Conservation (phyloP, 805 yeast genomes). For the Candida jianshihensis region DNA sequence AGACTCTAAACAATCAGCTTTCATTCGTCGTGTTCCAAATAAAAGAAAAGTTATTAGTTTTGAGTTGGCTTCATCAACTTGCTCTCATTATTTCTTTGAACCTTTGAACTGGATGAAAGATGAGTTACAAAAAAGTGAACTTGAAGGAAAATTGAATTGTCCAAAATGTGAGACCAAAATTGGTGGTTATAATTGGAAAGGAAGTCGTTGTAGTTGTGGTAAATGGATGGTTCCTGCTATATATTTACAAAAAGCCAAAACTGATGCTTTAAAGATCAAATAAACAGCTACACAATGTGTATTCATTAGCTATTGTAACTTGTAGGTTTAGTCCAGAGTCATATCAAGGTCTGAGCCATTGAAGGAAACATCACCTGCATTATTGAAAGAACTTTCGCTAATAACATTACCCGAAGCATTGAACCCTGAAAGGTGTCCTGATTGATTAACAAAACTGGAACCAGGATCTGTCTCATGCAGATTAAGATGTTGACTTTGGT, state of each 20-base stretch:
- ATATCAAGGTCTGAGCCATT: constrained; percentile 36
- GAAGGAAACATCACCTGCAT: constrained; percentile 20
- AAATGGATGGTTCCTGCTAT: constrained; percentile 93
- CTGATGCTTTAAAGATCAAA: constrained; percentile 42
- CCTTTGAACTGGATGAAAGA: constrained; percentile 89
- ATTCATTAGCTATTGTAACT: neutral
- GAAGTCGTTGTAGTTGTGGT: constrained; percentile 91
- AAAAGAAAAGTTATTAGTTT: constrained; percentile 53
- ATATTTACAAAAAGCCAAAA: constrained; percentile 72
- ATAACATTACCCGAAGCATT: constrained; percentile 4
- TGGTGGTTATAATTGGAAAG: constrained; percentile 93
- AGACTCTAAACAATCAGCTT: constrained; percentile 58
- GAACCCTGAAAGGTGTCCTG: neutral
- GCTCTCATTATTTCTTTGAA: constrained; percentile 85
- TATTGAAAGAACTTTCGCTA: constrained; percentile 9
- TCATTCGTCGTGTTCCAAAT: constrained; percentile 56
- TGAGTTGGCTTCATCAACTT: constrained; percentile 48
- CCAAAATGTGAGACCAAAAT: constrained; percentile 80
- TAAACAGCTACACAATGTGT: neutral
- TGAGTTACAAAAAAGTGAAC: constrained; percentile 62
- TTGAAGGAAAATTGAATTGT: constrained; percentile 85
- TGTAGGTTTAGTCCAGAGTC: constrained; percentile 31
- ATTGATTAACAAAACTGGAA: neutral
- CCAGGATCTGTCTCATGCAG: constrained; percentile 1
- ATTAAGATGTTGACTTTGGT: constrained; percentile 2